phyloP scores from a whole-genome alignment of 805 yeast genomes.

The Candida patagonica region DNA sequence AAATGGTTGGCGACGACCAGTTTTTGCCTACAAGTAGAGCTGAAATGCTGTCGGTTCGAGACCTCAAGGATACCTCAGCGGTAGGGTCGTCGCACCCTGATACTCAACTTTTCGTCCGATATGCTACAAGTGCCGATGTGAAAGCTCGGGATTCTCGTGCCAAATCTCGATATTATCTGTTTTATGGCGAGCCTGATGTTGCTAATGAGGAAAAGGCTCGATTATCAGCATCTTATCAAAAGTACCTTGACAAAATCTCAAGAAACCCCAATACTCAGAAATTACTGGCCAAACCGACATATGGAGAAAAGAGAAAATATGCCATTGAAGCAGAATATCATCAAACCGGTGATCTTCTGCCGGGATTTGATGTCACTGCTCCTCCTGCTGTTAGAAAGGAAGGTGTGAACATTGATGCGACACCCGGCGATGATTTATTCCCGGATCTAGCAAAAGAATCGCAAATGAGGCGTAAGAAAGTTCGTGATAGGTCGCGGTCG shows the following conservation, averaged over 20 bases:
- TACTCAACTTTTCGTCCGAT: conserved; percentile 30
- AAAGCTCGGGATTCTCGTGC: conserved; percentile 50
- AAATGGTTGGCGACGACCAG: not conserved
- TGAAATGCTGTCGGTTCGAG: conserved; percentile 1
- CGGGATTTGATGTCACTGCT: not conserved
- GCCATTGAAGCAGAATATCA: conserved; percentile 7
- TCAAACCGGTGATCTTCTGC: conserved; percentile 11
- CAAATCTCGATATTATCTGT: conserved; percentile 52
- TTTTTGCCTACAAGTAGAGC: not conserved
- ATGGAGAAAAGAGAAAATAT: conserved; percentile 2
- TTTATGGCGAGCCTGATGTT: conserved; percentile 54
- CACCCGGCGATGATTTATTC: conserved; percentile 30
- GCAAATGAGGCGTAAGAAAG: conserved; percentile 6
- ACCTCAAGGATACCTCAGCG: not conserved
- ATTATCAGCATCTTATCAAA: conserved; percentile 9
- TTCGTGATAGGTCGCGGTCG: conserved; percentile 7
- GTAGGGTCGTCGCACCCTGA: not conserved
- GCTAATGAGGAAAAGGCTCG: conserved; percentile 16
- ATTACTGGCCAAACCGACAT: conserved; percentile 8
- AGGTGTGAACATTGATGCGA: not conserved
- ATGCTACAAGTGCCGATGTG: conserved; percentile 43
- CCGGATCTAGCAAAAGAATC: conserved; percentile 22
- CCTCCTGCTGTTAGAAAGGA: conserved; percentile 1
- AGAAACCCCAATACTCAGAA: conserved; percentile 9
- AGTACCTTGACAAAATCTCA: conserved; percentile 1